Conservation (phyloP, 176 grass and related monocot species). For the Carex pumila region DNA sequence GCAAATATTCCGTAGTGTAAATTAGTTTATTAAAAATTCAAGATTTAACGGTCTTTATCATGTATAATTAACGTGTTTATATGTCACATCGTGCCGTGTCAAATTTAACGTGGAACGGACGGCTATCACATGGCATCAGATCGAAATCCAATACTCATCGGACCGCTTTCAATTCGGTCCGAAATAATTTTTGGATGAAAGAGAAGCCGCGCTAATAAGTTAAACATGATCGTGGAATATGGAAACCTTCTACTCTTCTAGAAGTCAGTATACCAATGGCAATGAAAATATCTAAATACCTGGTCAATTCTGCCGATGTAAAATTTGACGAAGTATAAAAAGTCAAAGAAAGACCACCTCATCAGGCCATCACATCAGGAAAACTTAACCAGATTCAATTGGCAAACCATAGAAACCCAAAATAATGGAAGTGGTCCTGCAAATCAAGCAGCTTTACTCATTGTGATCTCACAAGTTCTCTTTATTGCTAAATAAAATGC, state of each 20-base stretch:
- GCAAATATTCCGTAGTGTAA: no score
- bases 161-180: no score
- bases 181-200: no score
- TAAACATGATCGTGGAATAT: background rate
- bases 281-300: background rate
- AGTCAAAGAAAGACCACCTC: background rate
- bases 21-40: no score
- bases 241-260: background rate
- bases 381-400: background rate
- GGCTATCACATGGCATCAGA: no score
- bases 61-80: no score
- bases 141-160: no score
- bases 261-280: background rate
- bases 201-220: no score
- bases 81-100: no score
- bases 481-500: background rate
- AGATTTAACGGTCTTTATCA: no score
- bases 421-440: background rate
- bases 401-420: background rate
- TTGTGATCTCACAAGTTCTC: background rate
- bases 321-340: background rate
- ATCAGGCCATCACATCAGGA: background rate
- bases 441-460: background rate
- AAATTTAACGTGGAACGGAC: no score
- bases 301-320: background rate